Conservation (phyloP, 2,329 filamentous ascomycete genomes). For the Calonectria pseudoreteaudii region DNA sequence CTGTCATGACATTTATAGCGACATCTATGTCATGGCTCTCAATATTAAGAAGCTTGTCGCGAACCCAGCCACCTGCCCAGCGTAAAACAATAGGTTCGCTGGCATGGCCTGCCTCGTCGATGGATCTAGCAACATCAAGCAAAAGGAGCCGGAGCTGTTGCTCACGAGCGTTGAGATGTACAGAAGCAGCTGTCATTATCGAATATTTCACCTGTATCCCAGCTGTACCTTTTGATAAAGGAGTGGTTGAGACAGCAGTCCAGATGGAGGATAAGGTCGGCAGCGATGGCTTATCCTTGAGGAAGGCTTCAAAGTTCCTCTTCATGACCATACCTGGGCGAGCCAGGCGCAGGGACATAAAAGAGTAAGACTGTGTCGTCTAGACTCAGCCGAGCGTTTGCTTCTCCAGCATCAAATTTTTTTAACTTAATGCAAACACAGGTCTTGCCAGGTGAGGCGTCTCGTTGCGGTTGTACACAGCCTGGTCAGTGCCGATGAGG, state of each 20-base stretch:
- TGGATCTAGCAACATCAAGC: slow-evolving; percentile 80
- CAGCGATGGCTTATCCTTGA: slow-evolving; percentile 34
- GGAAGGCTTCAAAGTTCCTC: slow-evolving; percentile 47
- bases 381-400: no score
- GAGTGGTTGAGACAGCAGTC: background rate
- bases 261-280: background rate
- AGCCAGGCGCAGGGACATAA: slow-evolving; percentile 40
- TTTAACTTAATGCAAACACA: background rate
- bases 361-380: background rate
- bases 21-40: slow-evolving; percentile 86
- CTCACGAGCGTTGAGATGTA: slow-evolving; percentile 77
- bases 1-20: slow-evolving; percentile 88
- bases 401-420: background rate
- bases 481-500: background rate
- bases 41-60: slow-evolving; percentile 81
- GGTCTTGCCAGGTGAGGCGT: no score
- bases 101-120: slow-evolving; percentile 60
- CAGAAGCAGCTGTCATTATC: slow-evolving; percentile 38
- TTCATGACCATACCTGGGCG: slow-evolving; percentile 47
- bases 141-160: slow-evolving; percentile 79
- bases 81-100: slow-evolving; percentile 72
- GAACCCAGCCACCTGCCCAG: slow-evolving; percentile 89
- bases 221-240: background rate
- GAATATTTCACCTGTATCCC: slow-evolving; percentile 2
- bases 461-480: no score